These are phyloP conservation scores for Pythium diclinum DNA, from an alignment of 352 stramenopile species.

Conservation along the genomic window DNA sequence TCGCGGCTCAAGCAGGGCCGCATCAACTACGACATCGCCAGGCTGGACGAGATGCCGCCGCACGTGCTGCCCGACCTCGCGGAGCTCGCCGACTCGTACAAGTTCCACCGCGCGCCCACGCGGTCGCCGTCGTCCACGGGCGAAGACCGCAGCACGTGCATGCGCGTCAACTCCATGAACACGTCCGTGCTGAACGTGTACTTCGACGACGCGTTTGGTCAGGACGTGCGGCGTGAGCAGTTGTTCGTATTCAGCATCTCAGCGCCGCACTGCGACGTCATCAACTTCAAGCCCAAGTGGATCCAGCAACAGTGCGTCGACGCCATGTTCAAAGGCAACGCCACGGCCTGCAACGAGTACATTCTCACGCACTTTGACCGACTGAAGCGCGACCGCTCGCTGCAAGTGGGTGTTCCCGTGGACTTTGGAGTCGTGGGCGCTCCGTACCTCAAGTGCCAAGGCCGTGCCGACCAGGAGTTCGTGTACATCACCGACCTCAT, in stretches of 20 bases:
- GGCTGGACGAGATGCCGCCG: slow-evolving; percentile 36
- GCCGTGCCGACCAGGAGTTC: slow-evolving; percentile 22
- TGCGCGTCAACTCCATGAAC: slow-evolving; percentile 36
- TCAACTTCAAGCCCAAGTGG: slow-evolving; percentile 35
- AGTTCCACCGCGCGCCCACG: slow-evolving; percentile 27
- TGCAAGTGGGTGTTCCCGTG: slow-evolving; percentile 28
- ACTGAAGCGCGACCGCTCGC: slow-evolving; percentile 15
- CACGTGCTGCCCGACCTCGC: slow-evolving; percentile 31
- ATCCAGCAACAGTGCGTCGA: slow-evolving; percentile 14
- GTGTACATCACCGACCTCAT: slow-evolving; percentile 35
- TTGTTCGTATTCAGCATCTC: slow-evolving; percentile 39
- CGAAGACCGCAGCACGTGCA: slow-evolving; percentile 33
- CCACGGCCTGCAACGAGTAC: slow-evolving; percentile 25
- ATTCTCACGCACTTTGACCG: slow-evolving; percentile 36
- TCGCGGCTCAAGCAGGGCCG: slow-evolving; percentile 31
- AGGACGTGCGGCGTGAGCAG: slow-evolving; percentile 25
- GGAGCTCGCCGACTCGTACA: slow-evolving; percentile 28
- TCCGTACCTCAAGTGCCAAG: slow-evolving; percentile 31
- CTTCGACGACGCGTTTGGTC: slow-evolving; percentile 38
- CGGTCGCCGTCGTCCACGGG: slow-evolving; percentile 23
- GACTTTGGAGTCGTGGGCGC: slow-evolving; percentile 29
- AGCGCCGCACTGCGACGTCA: slow-evolving; percentile 31
- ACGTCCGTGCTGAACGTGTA: slow-evolving; percentile 22
- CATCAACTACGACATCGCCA: slow-evolving; percentile 47
- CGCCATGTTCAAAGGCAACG: slow-evolving; percentile 15